These are phyloP conservation scores for Alternaria alternata DNA, from an alignment of 2,329 filamentous ascomycete species.

Conservation along the genomic window DNA sequence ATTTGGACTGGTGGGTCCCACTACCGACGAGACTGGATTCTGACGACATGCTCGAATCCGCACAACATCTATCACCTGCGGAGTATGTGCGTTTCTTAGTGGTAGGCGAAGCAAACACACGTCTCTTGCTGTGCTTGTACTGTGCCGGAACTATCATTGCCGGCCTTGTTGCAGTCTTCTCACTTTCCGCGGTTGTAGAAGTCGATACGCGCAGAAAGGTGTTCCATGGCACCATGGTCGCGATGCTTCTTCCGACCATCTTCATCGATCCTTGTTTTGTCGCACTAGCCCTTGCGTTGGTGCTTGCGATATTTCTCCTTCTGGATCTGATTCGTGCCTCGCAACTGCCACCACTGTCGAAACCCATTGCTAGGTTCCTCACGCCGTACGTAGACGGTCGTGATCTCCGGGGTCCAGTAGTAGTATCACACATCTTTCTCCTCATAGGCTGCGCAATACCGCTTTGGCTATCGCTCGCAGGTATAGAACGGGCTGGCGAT, in stretches of 20 bases:
- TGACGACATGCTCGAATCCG: slow-evolving; percentile 19
- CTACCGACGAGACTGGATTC: slow-evolving; percentile 63
- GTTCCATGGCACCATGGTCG: slow-evolving; percentile 98
- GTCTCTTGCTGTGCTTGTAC: slow-evolving; percentile 79
- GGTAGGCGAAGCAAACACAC: slow-evolving; percentile 80
- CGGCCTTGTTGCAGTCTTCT: slow-evolving; percentile 78
- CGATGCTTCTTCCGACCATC: slow-evolving; percentile 88
- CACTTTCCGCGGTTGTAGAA: slow-evolving; percentile 78
- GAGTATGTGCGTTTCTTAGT: slow-evolving; percentile 69
- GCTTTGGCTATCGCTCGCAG: slow-evolving; percentile 85
- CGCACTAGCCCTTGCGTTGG: slow-evolving; percentile 78
- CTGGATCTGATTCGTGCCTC: slow-evolving; percentile 89
- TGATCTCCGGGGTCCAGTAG: slow-evolving; percentile 90
- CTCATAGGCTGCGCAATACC: slow-evolving; percentile 95
- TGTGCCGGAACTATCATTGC: slow-evolving; percentile 73
- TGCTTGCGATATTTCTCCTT: slow-evolving; percentile 84
- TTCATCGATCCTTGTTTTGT: slow-evolving; percentile 88
- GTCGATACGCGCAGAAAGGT: slow-evolving; percentile 96
- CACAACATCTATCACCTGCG: slow-evolving; percentile 50
- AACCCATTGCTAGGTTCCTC: slow-evolving; percentile 84
- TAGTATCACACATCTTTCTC: slow-evolving; percentile 95
- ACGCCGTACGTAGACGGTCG: slow-evolving; percentile 94
- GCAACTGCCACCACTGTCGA: slow-evolving; percentile 88
- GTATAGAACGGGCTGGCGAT: slow-evolving; percentile 65
- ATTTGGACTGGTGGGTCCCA: slow-evolving; percentile 77